A percentile compares a stretch with the other conserved stretches of the same genome.
These are phyloP conservation scores for Pinus albicaulis DNA, from an alignment of 75 land plant genomes.

Conservation along the genomic window DNA sequence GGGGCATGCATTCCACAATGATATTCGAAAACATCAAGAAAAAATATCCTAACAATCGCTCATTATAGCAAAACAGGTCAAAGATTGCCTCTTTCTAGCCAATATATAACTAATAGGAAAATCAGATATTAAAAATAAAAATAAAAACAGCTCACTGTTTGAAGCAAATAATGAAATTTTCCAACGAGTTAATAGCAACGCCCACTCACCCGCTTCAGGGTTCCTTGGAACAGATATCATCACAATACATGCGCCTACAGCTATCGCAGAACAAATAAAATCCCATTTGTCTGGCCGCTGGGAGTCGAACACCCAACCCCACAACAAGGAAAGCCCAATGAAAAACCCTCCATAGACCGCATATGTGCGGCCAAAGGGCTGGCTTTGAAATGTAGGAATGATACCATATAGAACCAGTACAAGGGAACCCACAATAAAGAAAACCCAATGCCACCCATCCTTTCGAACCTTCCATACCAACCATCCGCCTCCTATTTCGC, in stretches of 20 bases:
- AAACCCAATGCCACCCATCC: constrained; percentile 41
- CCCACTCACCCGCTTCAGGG: background rate
- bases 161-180: too few species aligned
- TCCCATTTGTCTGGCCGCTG: constrained; percentile 42
- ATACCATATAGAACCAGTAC: constrained; percentile 37
- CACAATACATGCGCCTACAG: constrained; percentile 29
- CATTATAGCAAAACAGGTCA: too few species aligned
- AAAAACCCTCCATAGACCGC: constrained; percentile 56
- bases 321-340: constrained; percentile 39
- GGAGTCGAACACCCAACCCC: constrained; percentile 50
- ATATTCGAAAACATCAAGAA: too few species aligned
- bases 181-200: background rate
- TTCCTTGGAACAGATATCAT: constrained; percentile 42
- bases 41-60: too few species aligned
- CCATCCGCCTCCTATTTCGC: constrained; percentile 60
- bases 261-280: constrained; percentile 29
- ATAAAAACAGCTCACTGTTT: too few species aligned
- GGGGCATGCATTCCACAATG: too few species aligned
- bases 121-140: too few species aligned
- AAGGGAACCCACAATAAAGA: constrained; percentile 27
- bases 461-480: constrained; percentile 53
- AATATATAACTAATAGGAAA: too few species aligned
- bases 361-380: constrained; percentile 41
- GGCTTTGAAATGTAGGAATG: constrained; percentile 40
- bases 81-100: too few species aligned